Percentiles rank a stretch among this genome's conserved stretches.
phyloP scores from a whole-genome alignment of 2,329 filamentous ascomycete genomes.

The Aspergillus tanneri region DNA sequence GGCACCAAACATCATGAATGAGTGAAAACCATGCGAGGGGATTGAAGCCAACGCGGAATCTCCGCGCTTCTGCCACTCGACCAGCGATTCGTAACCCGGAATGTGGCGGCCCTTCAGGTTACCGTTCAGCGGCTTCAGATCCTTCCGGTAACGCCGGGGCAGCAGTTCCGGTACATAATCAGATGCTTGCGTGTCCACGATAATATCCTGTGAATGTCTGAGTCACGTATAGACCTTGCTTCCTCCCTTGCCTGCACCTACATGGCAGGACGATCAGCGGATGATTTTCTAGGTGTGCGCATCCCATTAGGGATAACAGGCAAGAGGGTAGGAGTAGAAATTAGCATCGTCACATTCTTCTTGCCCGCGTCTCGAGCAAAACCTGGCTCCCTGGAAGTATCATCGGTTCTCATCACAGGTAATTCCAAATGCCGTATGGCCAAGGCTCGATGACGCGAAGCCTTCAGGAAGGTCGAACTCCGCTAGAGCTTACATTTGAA shows the following conservation, averaged over 20 bases:
- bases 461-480: constrained; percentile 55
- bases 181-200: constrained; percentile 53
- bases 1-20: constrained; percentile 65
- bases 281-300: constrained; percentile 55
- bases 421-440: constrained; percentile 56
- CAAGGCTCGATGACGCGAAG: constrained; percentile 56
- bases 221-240: constrained; percentile 49
- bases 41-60: constrained; percentile 67
- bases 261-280: constrained; percentile 59
- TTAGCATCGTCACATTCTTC: constrained; percentile 58
- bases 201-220: constrained; percentile 47
- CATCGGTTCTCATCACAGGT: constrained; percentile 47
- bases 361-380: too few relatives aligned
- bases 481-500: constrained; percentile 53
- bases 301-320: constrained; percentile 55
- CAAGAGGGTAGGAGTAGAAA: constrained; percentile 62
- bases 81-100: constrained; percentile 54
- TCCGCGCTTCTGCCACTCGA: constrained; percentile 66
- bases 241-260: constrained; percentile 49
- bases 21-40: constrained; percentile 66
- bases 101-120: constrained; percentile 66
- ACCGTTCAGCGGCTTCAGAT: constrained; percentile 66
- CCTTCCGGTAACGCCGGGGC: constrained; percentile 41
- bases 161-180: constrained; percentile 54
- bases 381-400: constrained; percentile 53